Base-by-base conservation (phyloP, 2,329 filamentous ascomycete genomes). In the Metarhizium guizhouense region DNA sequence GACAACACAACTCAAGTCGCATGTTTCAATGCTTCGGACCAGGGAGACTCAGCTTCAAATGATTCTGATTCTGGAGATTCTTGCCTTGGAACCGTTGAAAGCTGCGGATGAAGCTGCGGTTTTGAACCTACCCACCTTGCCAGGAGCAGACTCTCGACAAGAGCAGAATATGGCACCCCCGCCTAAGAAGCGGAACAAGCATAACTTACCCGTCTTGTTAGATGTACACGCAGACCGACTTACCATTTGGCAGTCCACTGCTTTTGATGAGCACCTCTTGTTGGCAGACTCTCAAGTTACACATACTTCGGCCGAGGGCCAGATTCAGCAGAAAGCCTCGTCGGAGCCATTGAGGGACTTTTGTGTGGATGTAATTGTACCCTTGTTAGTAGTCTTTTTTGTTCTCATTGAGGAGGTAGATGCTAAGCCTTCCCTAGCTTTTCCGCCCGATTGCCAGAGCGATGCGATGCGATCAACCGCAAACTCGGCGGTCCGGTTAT, bases 181-280 rank as follows among this genome's bases (percentile, higher is more conserved):
- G 8, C 56, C 61, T 55, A 85, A 81, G 68, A 88, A 86, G 62
- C 71, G 77, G 40, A 82, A 72, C 67, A 82, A 81, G 55, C 81
- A 86, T 60, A 84, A 90, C 61, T 72, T 89, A 6, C 77, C 79
- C 1, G 72, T 84, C 7, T 75, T 89, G 20, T 74, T 91, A 4
- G 88, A 93, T 64, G 75, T 90, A 0, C 81, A 91, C 53, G 81
- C 89, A 7, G 89, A 94, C 68, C 84, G 87, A 50, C 74, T 94
- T 29, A 90, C 86, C 63, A 94, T 94, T 57, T 93, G 88, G 88
- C 87, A 92, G 65, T 90, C 88, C 3, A 85, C 88, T 7, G 83
- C 84, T 40, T 72, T 83, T 25, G 81, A 87, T 59, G 80, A 83
- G 54, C 69, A 79, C 57, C 72, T 75, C 42, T 64, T 80, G 14